Base-by-base conservation (phyloP, 2,329 filamentous ascomycete species). In the Dactylellina drechsleri region DNA sequence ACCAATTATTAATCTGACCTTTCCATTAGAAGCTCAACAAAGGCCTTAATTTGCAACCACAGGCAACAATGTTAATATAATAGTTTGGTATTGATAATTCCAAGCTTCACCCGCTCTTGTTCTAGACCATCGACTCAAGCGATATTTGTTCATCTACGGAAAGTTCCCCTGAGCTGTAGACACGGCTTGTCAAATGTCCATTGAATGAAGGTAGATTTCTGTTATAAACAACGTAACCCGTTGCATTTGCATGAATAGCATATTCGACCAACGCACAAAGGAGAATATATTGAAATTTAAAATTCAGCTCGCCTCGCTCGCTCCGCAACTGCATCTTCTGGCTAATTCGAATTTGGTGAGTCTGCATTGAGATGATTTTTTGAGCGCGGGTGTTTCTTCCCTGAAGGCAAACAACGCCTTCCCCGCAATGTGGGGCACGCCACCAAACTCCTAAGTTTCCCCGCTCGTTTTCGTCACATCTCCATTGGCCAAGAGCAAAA, bases 341-440 rank as follows among this genome's bases (percentile, higher is more conserved):
- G 31, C 31, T 36, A 36, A 36, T 36, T 10, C 5, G 31, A 10
- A 8, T 36, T 3, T 10, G 31, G 31, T 36, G 31, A 36, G 31
- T 8, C 31, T 8, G 31, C 31, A 36, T 36, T 36, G 31, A 36
- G 5, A 36, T 10, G 2, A 36, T 36, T 36, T 10, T 10, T 36
- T 8, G 31, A 36, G 31, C 31, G 31, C 23, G 10, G 10, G 31
- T 10, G 31, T 36, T 36, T 36, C 10, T 45, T 43, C 45, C 47
- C 20, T 43, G 41, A 65, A 72, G 52, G 59, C 66, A 54, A 56
- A 6, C 28, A 26, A 54, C 49, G 60, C 54, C 54, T 57, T 57
- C 53, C 67, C 70, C 70, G 62, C 70, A 67, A 66, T 49, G 52
- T 50, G 50, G 57, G 66, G 65, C 56, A 57, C 49, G 57, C 66